Percentiles rank a stretch among this genome's conserved stretches.
Conservation (phyloP, 768 basidiomycete genomes). For the Mycena indigotica region DNA sequence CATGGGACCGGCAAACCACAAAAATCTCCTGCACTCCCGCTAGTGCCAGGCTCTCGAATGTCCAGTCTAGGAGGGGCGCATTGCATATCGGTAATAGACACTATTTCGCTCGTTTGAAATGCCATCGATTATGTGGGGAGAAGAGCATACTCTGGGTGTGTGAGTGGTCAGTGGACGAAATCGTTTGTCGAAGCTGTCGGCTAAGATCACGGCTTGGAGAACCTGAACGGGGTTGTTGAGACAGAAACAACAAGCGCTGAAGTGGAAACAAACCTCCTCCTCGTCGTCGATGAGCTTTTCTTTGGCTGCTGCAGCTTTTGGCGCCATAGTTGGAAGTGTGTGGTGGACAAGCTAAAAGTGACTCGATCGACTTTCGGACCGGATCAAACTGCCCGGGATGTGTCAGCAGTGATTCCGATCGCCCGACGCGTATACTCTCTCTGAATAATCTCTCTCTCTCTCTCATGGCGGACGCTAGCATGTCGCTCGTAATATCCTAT, state of each 20-base stretch:
- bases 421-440: no score
- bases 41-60: constrained; percentile 91
- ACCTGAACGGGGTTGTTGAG: constrained; percentile 29
- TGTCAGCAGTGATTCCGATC: no score
- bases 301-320: constrained; percentile 60
- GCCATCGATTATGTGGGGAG: background rate
- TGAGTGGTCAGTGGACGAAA: constrained; percentile 88
- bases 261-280: constrained; percentile 53
- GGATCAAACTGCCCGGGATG: no score
- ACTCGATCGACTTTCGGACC: constrained; percentile 8
- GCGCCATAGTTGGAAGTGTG: constrained; percentile 59
- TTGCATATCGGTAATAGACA: constrained; percentile 94
- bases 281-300: constrained; percentile 70
- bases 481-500: constrained; percentile 40
- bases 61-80: constrained; percentile 92
- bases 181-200: constrained; percentile 94
- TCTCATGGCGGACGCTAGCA: constrained; percentile 16
- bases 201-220: constrained; percentile 92
- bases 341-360: constrained; percentile 13
- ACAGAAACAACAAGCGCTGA: constrained; percentile 1
- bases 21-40: constrained; percentile 96
- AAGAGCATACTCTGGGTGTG: constrained; percentile 74
- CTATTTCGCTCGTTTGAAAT: no score
- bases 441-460: no score
- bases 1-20: constrained; percentile 90